Evolutionary conservation across 1,284 basidiomycete genomes (phyloP), one percentile per base, ranked within the genome.

Genomic region (Pseudozyma sp.): DNA sequence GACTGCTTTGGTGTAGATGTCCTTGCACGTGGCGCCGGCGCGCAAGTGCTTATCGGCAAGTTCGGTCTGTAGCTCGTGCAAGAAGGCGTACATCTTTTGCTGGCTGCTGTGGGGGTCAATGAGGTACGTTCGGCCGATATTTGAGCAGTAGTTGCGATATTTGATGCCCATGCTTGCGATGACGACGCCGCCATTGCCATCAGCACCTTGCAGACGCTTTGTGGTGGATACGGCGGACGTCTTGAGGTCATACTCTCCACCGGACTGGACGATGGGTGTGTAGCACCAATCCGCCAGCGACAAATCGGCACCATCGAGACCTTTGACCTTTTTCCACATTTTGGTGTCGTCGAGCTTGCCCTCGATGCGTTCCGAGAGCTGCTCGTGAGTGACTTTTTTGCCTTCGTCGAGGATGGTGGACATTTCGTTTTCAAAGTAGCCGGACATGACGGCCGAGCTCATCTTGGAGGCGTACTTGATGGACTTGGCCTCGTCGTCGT

Each of bases 231-330:
- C 91, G 0, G 93, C 94, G 2, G 91, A 93, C 29, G 92, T 91
- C 69, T 91, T 90, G 53, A 98, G 87, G 82, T 98, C 95, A 83
- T 97, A 98, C 43, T 90, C 90, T 16, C 93, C 92, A 57, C 92
- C 92, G 3, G 94, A 97, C 82, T 97, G 95, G 80, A 98, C 93
- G 84, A 97, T 95, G 4, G 96, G 95, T 5, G 92, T 90, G 85
- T 96, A 97, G 76, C 93, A 93, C 86, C 95, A 96, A 85, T 98
- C 95, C 3, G 92, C 92, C 11, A 91, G 89, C 30, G 88, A 87
- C 88, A 92, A 94, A 83, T 99, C 95, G 62, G 94, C 88, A 29
- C 62, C 68, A 43, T 81, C 77, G 44, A 80, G 65, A 29, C 72
- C 77, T 81, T 92, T 94, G 90, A 92, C 92, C 64, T 79, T 85